phyloP scores from a whole-genome alignment of 768 basidiomycete genomes.

The Neoboletus subvelutipes region DNA sequence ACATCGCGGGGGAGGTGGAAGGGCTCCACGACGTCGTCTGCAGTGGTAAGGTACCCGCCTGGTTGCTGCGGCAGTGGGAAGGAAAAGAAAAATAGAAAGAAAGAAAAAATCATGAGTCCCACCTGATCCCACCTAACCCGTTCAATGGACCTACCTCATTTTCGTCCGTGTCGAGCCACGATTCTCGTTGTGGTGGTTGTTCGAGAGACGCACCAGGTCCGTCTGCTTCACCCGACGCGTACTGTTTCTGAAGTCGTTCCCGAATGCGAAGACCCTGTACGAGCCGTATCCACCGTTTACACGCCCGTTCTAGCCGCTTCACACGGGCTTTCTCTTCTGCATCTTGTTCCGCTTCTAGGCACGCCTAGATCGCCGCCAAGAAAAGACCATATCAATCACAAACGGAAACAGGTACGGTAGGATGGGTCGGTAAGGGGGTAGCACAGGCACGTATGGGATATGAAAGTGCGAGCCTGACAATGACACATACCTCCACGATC shows the following conservation, averaged over 20 bases:
- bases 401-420: not conserved
- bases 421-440: not conserved
- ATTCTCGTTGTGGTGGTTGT: constrained; percentile 6
- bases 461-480: not conserved
- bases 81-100: not conserved
- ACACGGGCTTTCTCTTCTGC: constrained; percentile 72
- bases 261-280: constrained; percentile 88
- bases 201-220: not conserved
- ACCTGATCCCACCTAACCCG: not conserved
- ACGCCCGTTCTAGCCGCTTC: constrained; percentile 74
- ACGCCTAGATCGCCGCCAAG: constrained; percentile 57
- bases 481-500: constrained; percentile 66
- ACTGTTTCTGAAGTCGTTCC: constrained; percentile 78
- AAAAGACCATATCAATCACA: constrained; percentile 9
- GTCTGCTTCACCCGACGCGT: constrained; percentile 37
- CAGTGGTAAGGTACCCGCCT: constrained; percentile 67
- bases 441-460: not conserved
- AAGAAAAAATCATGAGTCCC: constrained; percentile 16
- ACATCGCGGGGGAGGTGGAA: constrained; percentile 66
- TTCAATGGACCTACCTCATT: constrained; percentile 22
- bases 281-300: constrained; percentile 88
- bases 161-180: constrained; percentile 22
- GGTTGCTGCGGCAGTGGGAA: constrained; percentile 16
- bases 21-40: constrained; percentile 70
- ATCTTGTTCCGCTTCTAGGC: constrained; percentile 74